Base-by-base conservation (phyloP, 139 green algal species). In the Asterochloris sp. region DNA sequence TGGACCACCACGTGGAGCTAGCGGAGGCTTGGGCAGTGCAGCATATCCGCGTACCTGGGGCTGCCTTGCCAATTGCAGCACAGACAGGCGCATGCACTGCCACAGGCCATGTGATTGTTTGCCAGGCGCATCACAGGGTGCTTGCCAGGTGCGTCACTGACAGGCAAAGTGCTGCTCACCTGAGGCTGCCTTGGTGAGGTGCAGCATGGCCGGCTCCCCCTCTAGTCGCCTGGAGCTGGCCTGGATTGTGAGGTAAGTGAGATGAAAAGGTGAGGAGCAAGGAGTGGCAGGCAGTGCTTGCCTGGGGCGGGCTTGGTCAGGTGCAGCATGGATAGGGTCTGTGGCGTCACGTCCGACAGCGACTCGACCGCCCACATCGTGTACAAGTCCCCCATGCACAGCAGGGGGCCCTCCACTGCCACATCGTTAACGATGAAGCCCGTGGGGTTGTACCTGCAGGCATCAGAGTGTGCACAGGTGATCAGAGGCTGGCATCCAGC, bases 381-480 rank as follows among this genome's bases (percentile, higher is more conserved):
- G 77, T 79, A 86, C 21, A 86, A n/a, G 21, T 84, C 78, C 15
- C 60, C 69, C 11, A 73, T 63, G 27, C 77, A 81, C 12, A 81
- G 61, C 11, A 81, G 28, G n/a, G 62, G 26, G 11, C 62, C 62
- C 27, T 87, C 76, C 47, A 90, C 85, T 64, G 82, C 77, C 21
- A 90, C 85, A 74, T 90, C 78, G 24, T 80, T 85, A 21, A 90
- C 85, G 38, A 89, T 82, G 73, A 90, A 90, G 15, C 86, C 86
- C 0, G 63, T 73, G 38, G 29, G 76, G 60, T 82, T 29, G 11
- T 85, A 80, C 68, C 86, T 88, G 83, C 26, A 75, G 27, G 74
- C 54, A 79, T 2, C 47, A 54, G 19, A 74, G 38, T 54, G 38
- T 54, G 38, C 38, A 54, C 38, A 54, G 38, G 38, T 54, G 38